These are phyloP conservation scores for Thelonectria discophora DNA, from an alignment of 2,329 filamentous ascomycete species.

Conservation along the genomic window DNA sequence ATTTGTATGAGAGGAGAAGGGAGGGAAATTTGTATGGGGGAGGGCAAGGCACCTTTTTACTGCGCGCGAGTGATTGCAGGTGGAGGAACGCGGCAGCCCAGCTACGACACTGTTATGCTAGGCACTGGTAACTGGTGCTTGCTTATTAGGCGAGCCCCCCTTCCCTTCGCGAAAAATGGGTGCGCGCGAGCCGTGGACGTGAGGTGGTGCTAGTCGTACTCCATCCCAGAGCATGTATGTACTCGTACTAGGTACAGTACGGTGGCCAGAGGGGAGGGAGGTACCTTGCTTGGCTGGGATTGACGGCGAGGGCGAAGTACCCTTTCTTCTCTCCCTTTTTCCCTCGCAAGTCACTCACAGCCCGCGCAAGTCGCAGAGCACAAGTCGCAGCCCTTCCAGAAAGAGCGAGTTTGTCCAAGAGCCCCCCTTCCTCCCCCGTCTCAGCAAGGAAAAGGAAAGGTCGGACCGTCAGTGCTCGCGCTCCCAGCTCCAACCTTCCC, in stretches of 20 bases:
- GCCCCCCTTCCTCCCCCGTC: conserved; percentile 1
- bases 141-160: conserved; percentile 41
- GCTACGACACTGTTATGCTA: conserved; percentile 43
- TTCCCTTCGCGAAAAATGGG: conserved; percentile 42
- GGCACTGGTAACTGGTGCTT: conserved; percentile 40
- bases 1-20: conserved; percentile 70
- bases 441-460: conserved; percentile 26
- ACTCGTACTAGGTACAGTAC: conserved; percentile 18
- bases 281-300: conserved; percentile 13
- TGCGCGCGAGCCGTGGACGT: conserved; percentile 35
- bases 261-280: conserved; percentile 16
- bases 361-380: no score
- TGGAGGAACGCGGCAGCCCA: conserved; percentile 45
- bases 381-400: conserved; percentile 12
- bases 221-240: conserved; percentile 16
- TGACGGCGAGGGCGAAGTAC: conserved; percentile 17
- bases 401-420: conserved; percentile 6
- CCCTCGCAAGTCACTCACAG: not conserved
- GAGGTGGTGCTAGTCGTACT: conserved; percentile 26
- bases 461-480: conserved; percentile 32
- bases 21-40: conserved; percentile 64
- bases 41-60: conserved; percentile 69
- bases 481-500: conserved; percentile 36
- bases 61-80: conserved; percentile 69
- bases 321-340: not conserved